phyloP scores from a whole-genome alignment of 148 eudicot species.

The Drosera capensis region DNA sequence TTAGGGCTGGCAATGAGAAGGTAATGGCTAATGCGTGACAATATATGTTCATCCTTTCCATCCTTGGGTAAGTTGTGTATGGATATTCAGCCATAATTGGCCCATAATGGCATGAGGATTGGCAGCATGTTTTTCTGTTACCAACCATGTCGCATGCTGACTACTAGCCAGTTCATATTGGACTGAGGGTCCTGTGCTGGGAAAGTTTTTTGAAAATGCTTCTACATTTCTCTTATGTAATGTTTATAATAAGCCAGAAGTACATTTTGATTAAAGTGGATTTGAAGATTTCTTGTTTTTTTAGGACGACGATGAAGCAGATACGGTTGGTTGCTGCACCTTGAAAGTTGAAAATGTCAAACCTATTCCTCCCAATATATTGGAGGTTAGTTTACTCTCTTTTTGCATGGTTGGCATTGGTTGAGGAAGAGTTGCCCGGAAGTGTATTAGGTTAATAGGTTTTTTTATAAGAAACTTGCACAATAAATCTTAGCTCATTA shows the following conservation, averaged over 20 bases:
- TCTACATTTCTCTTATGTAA: background rate
- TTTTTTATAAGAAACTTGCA: no score
- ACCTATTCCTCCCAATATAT: constrained; percentile 61
- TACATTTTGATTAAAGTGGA: no score
- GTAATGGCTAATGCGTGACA: constrained; percentile 18
- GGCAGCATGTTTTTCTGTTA: no score
- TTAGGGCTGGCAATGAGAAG: constrained; percentile 99
- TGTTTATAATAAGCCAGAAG: no score
- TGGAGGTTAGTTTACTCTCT: constrained; percentile 45
- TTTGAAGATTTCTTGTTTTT: constrained; percentile 2
- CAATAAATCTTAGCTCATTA: no score
- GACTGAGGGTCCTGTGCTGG: no score
- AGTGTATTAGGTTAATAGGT: no score
- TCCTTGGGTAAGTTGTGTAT: background rate
- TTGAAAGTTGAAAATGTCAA: constrained; percentile 95
- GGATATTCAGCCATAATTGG: background rate
- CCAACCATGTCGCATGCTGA: no score
- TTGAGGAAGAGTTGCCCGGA: no score
- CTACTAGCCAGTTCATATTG: no score
- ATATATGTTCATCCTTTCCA: background rate
- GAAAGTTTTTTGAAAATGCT: no score
- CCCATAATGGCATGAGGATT: no score
- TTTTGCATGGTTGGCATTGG: background rate
- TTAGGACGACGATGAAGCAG: constrained; percentile 99
- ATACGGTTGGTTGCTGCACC: constrained; percentile 98